These are phyloP conservation scores for Crataegus laevigata DNA, from an alignment of 306 rosid genomes.

Conservation along the genomic window DNA sequence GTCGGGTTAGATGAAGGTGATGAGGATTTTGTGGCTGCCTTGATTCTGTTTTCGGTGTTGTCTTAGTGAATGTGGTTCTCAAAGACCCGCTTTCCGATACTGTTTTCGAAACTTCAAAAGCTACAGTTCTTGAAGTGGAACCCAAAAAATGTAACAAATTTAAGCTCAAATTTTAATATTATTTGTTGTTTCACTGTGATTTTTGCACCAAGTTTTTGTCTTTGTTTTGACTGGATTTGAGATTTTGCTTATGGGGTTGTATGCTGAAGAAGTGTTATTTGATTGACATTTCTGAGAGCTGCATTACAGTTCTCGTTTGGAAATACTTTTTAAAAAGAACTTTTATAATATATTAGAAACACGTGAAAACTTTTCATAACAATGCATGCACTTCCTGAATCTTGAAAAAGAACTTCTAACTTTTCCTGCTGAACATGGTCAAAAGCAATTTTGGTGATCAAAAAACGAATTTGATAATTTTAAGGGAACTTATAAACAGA, in stretches of 20 bases:
- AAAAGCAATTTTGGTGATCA: too few relatives aligned
- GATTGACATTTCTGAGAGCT: not conserved
- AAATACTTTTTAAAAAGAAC: too few relatives aligned
- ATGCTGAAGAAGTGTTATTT: not conserved
- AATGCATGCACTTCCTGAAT: too few relatives aligned
- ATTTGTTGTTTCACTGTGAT: not conserved
- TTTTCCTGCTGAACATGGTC: too few relatives aligned
- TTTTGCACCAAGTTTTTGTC: not conserved
- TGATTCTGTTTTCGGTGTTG: conserved; percentile 63
- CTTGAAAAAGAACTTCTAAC: too few relatives aligned
- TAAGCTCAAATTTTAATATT: not conserved
- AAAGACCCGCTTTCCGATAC: conserved; percentile 74
- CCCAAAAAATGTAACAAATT: conserved; percentile 30
- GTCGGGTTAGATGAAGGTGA: conserved; percentile 35
- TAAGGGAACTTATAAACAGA: too few relatives aligned
- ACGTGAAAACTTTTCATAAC: too few relatives aligned
- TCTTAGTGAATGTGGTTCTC: conserved; percentile 62
- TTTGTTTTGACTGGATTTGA: not conserved
- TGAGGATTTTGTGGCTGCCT: conserved; percentile 52
- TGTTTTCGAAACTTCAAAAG: conserved; percentile 24
- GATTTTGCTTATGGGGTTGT: not conserved
- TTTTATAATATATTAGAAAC: too few relatives aligned
- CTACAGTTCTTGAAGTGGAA: conserved; percentile 17
- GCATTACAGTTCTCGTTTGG: not conserved
- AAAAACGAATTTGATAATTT: too few relatives aligned